Evolutionary conservation across 257 asterid genomes (phyloP), one percentile per base, ranked within the genome.

Genomic region (Penstemon barbatus): DNA sequence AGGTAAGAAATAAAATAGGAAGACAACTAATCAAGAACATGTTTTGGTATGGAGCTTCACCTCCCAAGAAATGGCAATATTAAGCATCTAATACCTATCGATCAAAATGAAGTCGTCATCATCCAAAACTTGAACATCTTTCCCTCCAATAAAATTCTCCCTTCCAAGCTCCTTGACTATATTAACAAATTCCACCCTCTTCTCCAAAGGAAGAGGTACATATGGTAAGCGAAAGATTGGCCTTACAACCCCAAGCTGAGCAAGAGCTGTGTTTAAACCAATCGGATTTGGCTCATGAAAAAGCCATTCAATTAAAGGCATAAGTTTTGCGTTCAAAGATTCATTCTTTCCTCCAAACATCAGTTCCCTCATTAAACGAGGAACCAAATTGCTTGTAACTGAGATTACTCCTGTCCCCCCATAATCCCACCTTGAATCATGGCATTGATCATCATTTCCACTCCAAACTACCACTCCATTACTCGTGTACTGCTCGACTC

Each of bases 231-330:
- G 88, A 66, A 88, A 91, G 60, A 91, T 80, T 1, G 97, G 93
- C 83, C 95, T 84, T 70, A 73, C 87, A 37, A 91, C 93, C 63
- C 95, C 95, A 42, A 91, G 97, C 82, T 91, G 97, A 71, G 97
- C 87, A 37, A 91, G 84, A 62, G 95, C 96, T 0, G 97, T 89
- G 77, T 89, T 91, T 44, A 91, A 69, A 37, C 88, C 89, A 19
- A 87, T 87, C 5, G 97, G 97, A 57, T 85, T 91, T 7, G 96
- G 96, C 73, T 89, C 89, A 3, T 69, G 44, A 61, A 91, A 89
- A 11, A 91, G 91, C 97, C 96, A 91, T 7, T 77, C 58, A 1
- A 89, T 73, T 57, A 89, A 67, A 5, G 97, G 86, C 81, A 79
- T 18, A 12, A 87, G 80, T 74, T 83, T 87, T 6, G 87, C 57